Percentiles rank a stretch among this genome's conserved stretches.
Evolutionary conservation across 1,139 yeast genomes (phyloP).

Genomic region (Trichomonascaceae sp.): DNA sequence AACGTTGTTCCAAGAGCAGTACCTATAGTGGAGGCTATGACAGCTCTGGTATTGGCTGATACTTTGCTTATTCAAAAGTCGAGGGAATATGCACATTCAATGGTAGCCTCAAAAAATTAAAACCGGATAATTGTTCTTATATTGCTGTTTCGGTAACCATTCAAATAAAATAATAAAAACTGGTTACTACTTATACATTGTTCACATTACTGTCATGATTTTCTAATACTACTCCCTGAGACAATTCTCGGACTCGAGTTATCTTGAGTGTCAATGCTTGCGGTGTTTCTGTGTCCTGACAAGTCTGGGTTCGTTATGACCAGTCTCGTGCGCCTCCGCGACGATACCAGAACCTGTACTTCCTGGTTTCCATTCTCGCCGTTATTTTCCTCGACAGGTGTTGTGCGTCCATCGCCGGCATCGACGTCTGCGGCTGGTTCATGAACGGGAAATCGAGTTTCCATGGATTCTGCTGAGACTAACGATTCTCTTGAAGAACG

Average conservation of each 20-base stretch:
- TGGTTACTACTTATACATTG: background rate
- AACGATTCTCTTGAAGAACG: constrained; percentile 1
- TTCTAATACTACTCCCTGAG: background rate
- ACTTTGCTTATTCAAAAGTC: constrained; percentile 78
- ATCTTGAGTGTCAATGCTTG: background rate
- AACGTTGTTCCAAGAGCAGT: constrained; percentile 98
- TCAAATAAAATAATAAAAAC: background rate
- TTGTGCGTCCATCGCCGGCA: constrained; percentile 1
- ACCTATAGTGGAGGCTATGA: constrained; percentile 97
- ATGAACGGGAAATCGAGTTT: constrained; percentile 2
- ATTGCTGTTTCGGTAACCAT: background rate
- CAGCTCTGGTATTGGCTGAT: constrained; percentile 88
- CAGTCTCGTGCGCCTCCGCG: constrained; percentile 58
- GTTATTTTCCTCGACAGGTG: constrained; percentile 31
- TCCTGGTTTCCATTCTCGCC: constrained; percentile 48
- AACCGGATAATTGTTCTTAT: background rate
- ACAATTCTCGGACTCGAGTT: background rate
- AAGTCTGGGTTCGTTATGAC: constrained; percentile 57
- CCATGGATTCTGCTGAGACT: constrained; percentile 4
- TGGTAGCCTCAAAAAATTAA: constrained; percentile 9
- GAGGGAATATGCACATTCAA: constrained; percentile 49
- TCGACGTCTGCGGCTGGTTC: constrained; percentile 5
- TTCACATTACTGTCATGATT: constrained; percentile 1
- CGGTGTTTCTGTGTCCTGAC: constrained; percentile 1
- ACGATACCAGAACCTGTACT: constrained; percentile 68